Conservation (phyloP, 139 green algal species). For the Pseudopediastrum boryanum region DNA sequence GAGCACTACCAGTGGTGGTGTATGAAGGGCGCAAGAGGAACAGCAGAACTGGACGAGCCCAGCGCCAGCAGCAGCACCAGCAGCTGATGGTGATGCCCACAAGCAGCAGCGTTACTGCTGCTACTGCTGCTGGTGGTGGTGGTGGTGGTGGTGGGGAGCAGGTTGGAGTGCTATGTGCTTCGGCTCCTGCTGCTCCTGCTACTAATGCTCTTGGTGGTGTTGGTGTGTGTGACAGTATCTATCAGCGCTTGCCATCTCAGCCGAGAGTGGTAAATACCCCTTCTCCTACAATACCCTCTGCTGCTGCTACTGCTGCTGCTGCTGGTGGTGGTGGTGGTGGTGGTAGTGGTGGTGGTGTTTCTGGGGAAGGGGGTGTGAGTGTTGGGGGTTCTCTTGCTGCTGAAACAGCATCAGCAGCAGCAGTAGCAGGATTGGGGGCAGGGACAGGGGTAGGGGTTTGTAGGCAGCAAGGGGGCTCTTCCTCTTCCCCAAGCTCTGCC, state of each 20-base stretch:
- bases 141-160: background rate
- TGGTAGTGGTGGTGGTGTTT: background rate
- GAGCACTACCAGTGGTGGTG: constrained; percentile 56
- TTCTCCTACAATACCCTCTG: background rate
- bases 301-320: background rate
- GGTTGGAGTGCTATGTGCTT: background rate
- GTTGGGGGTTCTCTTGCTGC: background rate
- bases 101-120: background rate
- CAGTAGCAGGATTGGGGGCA: background rate
- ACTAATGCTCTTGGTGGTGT: background rate
- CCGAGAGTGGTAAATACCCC: no score
- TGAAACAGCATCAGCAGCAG: background rate
- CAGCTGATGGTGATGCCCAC: background rate
- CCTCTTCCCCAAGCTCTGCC: no score
- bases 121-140: background rate
- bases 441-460: no score
- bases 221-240: background rate
- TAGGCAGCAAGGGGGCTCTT: no score
- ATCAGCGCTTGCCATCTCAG: no score
- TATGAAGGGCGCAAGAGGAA: no score
- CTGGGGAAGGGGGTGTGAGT: background rate
- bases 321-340: background rate
- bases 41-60: no score
- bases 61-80: background rate
- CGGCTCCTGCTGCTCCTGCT: background rate